A percentile compares a stretch with the other conserved stretches of the same genome.
These are phyloP conservation scores for Colletotrichum sp. DNA, from an alignment of 2,329 filamentous ascomycete species.

Conservation along the genomic window DNA sequence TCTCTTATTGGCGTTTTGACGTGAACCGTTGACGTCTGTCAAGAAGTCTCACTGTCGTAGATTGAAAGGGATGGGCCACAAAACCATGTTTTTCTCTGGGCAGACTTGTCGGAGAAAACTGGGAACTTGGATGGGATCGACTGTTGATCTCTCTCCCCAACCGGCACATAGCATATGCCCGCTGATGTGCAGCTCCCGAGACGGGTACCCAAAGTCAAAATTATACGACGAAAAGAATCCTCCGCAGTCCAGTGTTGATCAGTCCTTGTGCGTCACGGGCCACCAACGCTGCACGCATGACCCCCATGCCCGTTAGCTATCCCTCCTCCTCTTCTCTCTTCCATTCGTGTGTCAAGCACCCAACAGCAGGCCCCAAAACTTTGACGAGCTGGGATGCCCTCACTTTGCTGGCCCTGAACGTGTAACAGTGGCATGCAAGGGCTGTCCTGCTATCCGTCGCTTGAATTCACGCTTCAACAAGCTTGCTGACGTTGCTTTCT, in stretches of 20 bases:
- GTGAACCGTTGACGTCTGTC: neutral
- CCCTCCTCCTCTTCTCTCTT: neutral
- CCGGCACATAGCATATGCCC: neutral
- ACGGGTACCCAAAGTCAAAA: conserved; percentile 3
- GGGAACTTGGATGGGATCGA: neutral
- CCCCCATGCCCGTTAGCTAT: neutral
- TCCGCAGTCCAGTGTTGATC: neutral
- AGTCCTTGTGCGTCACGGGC: neutral
- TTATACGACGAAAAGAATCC: conserved; percentile 7
- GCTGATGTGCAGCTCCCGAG: conserved; percentile 2
- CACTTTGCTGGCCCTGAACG: neutral
- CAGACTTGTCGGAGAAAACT: conserved; percentile 5
- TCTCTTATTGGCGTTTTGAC: neutral
- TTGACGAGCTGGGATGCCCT: neutral
- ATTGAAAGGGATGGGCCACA: neutral
- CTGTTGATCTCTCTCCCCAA: conserved; percentile 5
- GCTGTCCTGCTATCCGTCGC: neutral
- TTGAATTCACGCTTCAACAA: neutral
- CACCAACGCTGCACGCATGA: neutral
- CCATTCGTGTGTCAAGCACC: neutral
- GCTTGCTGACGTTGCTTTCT: neutral
- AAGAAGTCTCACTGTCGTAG: neutral
- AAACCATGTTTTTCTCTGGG: neutral
- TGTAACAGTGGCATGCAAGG: neutral
- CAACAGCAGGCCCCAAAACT: neutral